Evolutionary conservation across 2,329 filamentous ascomycete genomes (phyloP), one percentile per base, ranked within the genome.

Genomic region (Diaporthe batatas): DNA sequence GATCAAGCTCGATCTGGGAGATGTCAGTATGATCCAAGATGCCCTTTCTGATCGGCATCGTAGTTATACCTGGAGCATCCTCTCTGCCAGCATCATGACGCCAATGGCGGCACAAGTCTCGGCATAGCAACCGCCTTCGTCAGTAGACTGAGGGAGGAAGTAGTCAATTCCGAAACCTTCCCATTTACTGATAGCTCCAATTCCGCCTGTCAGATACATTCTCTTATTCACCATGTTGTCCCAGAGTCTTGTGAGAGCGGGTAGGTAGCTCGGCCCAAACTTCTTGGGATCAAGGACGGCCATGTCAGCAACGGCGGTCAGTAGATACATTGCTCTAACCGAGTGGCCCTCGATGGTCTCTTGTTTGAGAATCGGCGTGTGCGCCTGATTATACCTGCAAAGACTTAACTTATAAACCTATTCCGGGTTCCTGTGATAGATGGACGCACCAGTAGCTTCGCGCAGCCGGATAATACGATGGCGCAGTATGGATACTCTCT

Each of bases 171-270:
- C 89, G 77, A 91, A 91, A 3, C 89, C 88, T 79, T 91, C 86
- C 86, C 86, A 89, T 77, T 90, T 86, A 76, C 86, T 83, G 59
- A 89, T 85, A 1, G 83, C 86, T 0, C 90, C 90, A 62, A 91
- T 87, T 0, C 89, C 90, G 1, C 90, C 90, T 0, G 90, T 91
- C 18, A 90, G 77, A 72, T 90, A 91, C 86, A 91, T 89, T 77
- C 91, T 91, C 72, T 85, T 85, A 51, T 88, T 82, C 0, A 89
- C 84, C 88, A 91, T 91, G 75, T 91, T 90, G 29, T 84, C 79
- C 89, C 89, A 91, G 2, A 91, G 79, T 7, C 84, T 80, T 42
- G 82, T 78, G 0, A 91, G 75, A 1, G 87, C 82, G 0, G 79
- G 77, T n/a, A 81, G 47, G 54, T 74, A 74, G 32, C 34, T 70